Base-by-base conservation (phyloP, 495 filamentous ascomycete genomes). In the Lichina pygmaea region DNA sequence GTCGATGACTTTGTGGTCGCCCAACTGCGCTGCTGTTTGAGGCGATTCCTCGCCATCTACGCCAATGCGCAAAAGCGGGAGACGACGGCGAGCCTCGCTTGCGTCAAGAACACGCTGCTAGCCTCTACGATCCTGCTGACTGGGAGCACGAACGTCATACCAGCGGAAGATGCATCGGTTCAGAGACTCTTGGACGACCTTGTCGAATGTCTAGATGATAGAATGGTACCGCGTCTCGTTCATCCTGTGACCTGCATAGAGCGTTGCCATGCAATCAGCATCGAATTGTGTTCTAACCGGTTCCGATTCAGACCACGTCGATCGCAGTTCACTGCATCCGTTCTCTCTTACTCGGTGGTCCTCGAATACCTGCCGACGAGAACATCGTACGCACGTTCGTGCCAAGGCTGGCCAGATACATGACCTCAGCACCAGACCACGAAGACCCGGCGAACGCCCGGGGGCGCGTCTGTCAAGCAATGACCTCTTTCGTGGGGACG, bases 31-130 rank as follows among this genome's bases (percentile, higher is more conserved):
- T 80, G 77, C 42, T 85, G 79, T 48, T 66, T 93, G 11, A 71
- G 72, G 31, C 73, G 77, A 7, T 85, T 92, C 59, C 61, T 89
- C 31, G 70, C 73, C 36, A 86, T 85, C 36, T 77, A 92, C 46
- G 71, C 77, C 0, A 67, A 81, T 48, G 81, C 82, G 5, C 86
- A 93, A 58, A 79, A 78, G 52, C 73, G 84, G 9, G 85, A 93
- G 54, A 70, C 67, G 0, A 75, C 82, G n/a, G 71, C 73, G 2
- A 78, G 81, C 2, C 59, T 99, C 24, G 63, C 81, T 3, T 93
- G 84, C 53, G 86, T 92, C 51, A 94, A 89, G 62, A 95, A 94
- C 52, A 81, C 79, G 13, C 73, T 99, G 0, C 66, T 95, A 42
- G 78, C 81, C 0, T 73, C 75, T 42, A 91, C 91, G 3, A 79